Evolutionary conservation across 2,329 filamentous ascomycete species (phyloP), one percentile per base, ranked within the genome.

Genomic region (Alternaria sp.): DNA sequence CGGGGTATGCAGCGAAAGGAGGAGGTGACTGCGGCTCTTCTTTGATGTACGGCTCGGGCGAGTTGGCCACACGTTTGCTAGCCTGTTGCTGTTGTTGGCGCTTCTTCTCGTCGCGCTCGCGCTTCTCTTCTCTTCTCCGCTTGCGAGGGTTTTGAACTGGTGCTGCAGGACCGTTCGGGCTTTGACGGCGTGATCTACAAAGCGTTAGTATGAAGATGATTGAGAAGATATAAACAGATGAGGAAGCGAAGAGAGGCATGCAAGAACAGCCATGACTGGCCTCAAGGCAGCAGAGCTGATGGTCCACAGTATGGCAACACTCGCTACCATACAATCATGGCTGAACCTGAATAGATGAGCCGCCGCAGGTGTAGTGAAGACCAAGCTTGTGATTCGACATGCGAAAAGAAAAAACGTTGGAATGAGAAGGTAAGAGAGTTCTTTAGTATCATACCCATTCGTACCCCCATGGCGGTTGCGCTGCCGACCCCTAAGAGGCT

Each of bases 21-120:
- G 85, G 86, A 20, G 87, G 87, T 12, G 87, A 89, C 18, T 88
- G 78, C 8, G 87, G 86, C 70, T 90, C 87, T 66, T 86, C 83
- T 72, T 89, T 90, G 72, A 90, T 87, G 64, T 84, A 84, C 9
- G 85, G 79, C 57, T 84, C 84, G 3, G 78, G 78, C 14, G 77
- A 79, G 25, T 63, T 71, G 34, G 68, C 63, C 18, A 70, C 68
- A 18, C 71, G 71, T 51, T 78, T 77, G 41, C 70, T 75, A 73
- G 77, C 61, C 60, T 75, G 76, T 43, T 43, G 40, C 20, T 43
- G 40, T 43, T 43, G 40, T 16, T 73, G 65, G 69, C 71, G 79
- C 70, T 64, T 72, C 63, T 74, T 71, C 51, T 74, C 69, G 57
- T 68, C 71, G 66, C 71, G 74, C 69, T 68, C 71, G 65, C 71